These are phyloP conservation scores for Claviceps spartinae DNA, from an alignment of 2,329 filamentous ascomycete genomes.

Conservation along the genomic window DNA sequence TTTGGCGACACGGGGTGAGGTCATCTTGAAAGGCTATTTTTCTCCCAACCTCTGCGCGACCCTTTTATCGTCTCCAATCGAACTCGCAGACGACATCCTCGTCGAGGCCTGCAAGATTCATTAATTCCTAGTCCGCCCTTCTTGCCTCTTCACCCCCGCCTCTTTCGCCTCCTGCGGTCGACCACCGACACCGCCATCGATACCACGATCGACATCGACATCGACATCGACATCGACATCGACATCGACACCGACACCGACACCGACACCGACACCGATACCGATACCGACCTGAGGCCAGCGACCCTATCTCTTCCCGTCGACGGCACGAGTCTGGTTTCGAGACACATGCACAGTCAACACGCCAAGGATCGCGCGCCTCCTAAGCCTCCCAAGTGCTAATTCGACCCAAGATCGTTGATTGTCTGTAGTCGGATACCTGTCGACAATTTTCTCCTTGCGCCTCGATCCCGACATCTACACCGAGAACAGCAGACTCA, in stretches of 20 bases:
- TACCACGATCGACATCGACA: background rate
- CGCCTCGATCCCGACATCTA: background rate
- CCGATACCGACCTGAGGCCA: background rate
- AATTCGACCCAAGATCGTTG: background rate
- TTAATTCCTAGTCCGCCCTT: background rate
- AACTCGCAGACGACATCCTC: background rate
- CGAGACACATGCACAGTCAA: conserved; percentile 1
- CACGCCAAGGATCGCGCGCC: background rate
- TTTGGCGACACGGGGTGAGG: background rate
- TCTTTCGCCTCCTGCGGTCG: background rate
- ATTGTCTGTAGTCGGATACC: background rate
- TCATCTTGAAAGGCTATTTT: background rate
- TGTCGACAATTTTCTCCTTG: background rate
- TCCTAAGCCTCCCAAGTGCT: background rate
- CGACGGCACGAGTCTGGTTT: background rate
- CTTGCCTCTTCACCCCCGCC: background rate
- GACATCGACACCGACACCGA: background rate
- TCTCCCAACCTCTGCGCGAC: background rate
- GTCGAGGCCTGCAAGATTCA: background rate
- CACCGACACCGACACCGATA: background rate
- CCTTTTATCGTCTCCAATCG: background rate
- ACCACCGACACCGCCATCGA: background rate
- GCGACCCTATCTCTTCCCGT: background rate
- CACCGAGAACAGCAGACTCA: background rate
- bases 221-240: background rate